Evolutionary conservation across 139 green algal species (phyloP), one percentile per base, ranked within the genome.

Genomic region (Desmodesmus armatus): DNA sequence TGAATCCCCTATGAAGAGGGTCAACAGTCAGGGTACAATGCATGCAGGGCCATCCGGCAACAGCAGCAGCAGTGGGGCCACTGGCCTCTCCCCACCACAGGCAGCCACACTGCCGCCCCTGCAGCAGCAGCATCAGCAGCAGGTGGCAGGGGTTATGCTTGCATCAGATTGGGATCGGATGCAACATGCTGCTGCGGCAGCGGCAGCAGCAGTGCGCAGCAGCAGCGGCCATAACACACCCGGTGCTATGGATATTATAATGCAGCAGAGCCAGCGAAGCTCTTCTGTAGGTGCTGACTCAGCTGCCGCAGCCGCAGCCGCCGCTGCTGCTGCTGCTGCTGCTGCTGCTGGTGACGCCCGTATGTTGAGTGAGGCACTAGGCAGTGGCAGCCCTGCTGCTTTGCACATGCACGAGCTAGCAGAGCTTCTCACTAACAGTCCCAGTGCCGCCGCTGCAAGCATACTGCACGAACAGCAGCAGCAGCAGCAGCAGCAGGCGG

Each of bases 1-100:
- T 40, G 71, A 87, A 27, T 67, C 53, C 27, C 82, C 82, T n/a
- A 25, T 87, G 39, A 87, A 87, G 58, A 51, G 82, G 1, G 82
- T 87, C 5, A 78, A 78, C 67, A 87, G 82, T 39, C 78, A 74
- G 44, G 78, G 60, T 0, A 74, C 78, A 23, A n/a, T 75, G 35
- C 27, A 49, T 6, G 27, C 66, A 27, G 66, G 35, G 66, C 35
- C 31, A 29, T 29, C 27, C 25, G 33, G 23, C 49, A 39, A 40
- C 29, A 27, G 49, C 75, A 82, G 75, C 78, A 84, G 41, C 78
- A 65, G 37, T 5, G 29, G 0, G 29, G n/a, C 67, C n/a, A n/a
- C n/a, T n/a, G n/a, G n/a, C n/a, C n/a, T n/a, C n/a, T n/a, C n/a
- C n/a, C n/a, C n/a, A n/a, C n/a, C n/a, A n/a, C n/a, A n/a, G 40